Percentiles rank a stretch among this genome's conserved stretches.
Conservation (phyloP, 2,329 filamentous ascomycete genomes). For the Pseudofabraea citricarpa region DNA sequence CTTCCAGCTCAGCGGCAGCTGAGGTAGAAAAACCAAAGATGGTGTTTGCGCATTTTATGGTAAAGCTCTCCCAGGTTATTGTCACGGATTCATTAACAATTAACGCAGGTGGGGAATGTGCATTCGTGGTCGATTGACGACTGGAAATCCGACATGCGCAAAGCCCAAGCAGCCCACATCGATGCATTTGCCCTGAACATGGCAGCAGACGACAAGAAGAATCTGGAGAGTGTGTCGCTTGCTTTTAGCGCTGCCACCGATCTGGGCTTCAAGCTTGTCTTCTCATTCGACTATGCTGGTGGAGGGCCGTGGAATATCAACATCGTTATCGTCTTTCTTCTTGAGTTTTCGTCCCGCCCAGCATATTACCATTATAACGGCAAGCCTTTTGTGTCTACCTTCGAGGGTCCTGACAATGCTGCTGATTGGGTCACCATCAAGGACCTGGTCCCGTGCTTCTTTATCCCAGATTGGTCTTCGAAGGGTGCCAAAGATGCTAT, state of each 20-base stretch:
- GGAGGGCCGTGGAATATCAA: background rate
- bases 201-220: background rate
- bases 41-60: background rate
- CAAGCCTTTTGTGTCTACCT: background rate
- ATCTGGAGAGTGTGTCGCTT: background rate
- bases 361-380: background rate
- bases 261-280: background rate
- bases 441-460: background rate
- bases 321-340: background rate
- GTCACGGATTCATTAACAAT: background rate
- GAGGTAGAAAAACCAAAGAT: too few species aligned
- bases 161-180: background rate
- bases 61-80: too few species aligned
- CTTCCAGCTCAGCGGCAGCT: too few species aligned
- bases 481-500: background rate
- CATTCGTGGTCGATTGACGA: background rate
- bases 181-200: background rate
- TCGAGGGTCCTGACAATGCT: background rate
- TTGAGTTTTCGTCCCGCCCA: background rate
- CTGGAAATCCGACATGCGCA: background rate
- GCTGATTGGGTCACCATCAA: background rate
- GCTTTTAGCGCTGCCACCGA: background rate
- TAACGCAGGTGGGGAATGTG: background rate
- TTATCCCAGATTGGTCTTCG: background rate
- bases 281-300: background rate